A percentile compares a stretch with the other conserved stretches of the same genome.
Conservation (phyloP, 129 eudicot species). For the Lactuca sativa region DNA sequence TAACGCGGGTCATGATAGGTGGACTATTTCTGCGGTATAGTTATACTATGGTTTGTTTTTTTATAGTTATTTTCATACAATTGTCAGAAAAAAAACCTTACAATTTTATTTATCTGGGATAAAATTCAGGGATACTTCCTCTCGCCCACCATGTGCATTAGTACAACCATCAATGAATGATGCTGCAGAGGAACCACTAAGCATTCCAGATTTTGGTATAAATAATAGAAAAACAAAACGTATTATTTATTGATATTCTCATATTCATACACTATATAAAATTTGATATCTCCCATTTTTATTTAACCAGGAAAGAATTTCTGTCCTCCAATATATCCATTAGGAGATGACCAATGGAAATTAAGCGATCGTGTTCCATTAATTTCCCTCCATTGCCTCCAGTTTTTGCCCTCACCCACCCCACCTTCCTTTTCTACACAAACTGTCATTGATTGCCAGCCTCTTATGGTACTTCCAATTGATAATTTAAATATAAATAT, state of each 20-base stretch:
- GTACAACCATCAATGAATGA: constrained; percentile 79
- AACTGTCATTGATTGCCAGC: constrained; percentile 82
- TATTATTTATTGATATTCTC: too few species aligned
- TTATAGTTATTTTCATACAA: constrained; percentile 3
- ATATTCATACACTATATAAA: not conserved
- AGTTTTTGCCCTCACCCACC: constrained; percentile 71
- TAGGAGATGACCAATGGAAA: constrained; percentile 70
- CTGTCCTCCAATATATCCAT: constrained; percentile 90
- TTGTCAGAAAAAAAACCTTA: constrained; percentile 13
- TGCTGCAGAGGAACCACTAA: constrained; percentile 43
- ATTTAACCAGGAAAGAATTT: constrained; percentile 65
- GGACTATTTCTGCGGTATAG: constrained; percentile 83
- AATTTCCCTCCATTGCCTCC: constrained; percentile 67
- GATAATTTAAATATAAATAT: too few species aligned
- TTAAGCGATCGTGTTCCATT: constrained; percentile 58
- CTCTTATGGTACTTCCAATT: constrained; percentile 59
- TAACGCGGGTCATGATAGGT: constrained; percentile 75
- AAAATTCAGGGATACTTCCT: constrained; percentile 85
- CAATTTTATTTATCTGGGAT: constrained; percentile 21
- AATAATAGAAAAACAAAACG: not conserved
- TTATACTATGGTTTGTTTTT: constrained; percentile 12
- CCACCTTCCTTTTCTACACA: constrained; percentile 84
- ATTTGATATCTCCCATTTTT: constrained; percentile 23
- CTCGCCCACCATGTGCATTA: constrained; percentile 88
- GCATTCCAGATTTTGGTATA: constrained; percentile 89